Conservation (phyloP, 108 stramenopile genomes). For the Chaetoceros muelleri region DNA sequence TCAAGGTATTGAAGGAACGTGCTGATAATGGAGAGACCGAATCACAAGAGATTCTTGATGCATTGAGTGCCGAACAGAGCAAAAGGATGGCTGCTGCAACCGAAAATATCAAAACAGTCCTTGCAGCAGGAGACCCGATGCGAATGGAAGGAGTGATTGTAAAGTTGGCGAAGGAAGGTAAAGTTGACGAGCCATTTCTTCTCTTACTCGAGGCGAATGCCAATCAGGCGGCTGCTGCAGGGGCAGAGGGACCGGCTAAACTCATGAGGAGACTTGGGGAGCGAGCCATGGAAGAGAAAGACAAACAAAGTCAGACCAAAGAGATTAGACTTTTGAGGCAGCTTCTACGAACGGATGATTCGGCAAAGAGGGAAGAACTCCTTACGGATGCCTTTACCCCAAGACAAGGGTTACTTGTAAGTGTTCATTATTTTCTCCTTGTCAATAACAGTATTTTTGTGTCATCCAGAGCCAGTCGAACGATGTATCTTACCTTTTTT, state of each 20-base stretch:
- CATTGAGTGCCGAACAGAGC: conserved; percentile 58
- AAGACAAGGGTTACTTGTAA: conserved; percentile 56
- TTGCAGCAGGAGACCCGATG: conserved; percentile 72
- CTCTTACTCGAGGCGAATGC: conserved; percentile 80
- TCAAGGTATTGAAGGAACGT: conserved; percentile 47
- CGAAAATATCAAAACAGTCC: conserved; percentile 45
- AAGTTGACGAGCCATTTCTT: conserved; percentile 73
- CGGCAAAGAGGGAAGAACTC: conserved; percentile 46
- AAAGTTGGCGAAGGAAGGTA: conserved; percentile 58
- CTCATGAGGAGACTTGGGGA: conserved; percentile 58
- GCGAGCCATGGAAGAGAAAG: conserved; percentile 70
- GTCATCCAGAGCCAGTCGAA: too few species aligned
- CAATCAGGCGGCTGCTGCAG: conserved; percentile 64
- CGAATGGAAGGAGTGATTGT: conserved; percentile 81
- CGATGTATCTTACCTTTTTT: background rate
- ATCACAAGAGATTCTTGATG: conserved; percentile 46
- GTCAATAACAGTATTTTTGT: too few species aligned
- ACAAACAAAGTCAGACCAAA: conserved; percentile 61
- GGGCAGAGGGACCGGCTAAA: conserved; percentile 61
- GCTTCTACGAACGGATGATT: conserved; percentile 55
- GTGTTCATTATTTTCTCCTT: conserved; percentile 9
- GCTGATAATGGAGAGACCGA: conserved; percentile 48
- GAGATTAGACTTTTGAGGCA: conserved; percentile 74
- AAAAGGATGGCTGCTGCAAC: conserved; percentile 56
- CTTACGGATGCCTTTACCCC: conserved; percentile 81